These are phyloP conservation scores for Penicillium capsulatum DNA, from an alignment of 2,329 filamentous ascomycete species.

Conservation along the genomic window DNA sequence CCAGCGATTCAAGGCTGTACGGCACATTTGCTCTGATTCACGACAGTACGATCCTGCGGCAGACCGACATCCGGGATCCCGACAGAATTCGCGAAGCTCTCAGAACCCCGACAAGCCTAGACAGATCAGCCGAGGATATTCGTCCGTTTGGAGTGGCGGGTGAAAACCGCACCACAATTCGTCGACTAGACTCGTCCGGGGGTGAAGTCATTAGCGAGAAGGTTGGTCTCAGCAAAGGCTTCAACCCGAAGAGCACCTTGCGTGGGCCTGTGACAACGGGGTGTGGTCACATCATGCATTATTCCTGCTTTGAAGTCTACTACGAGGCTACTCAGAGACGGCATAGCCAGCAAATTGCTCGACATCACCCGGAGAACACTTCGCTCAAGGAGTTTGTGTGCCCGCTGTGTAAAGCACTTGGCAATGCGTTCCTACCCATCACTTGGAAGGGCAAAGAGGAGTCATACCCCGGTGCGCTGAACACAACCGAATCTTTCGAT, in stretches of 20 bases:
- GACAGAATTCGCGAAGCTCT: conserved; percentile 82
- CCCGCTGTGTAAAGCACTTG: conserved; percentile 91
- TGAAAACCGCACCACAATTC: conserved; percentile 73
- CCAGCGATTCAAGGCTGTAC: conserved; percentile 80
- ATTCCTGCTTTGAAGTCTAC: conserved; percentile 88
- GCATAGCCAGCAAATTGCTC: conserved; percentile 86
- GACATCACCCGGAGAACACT: conserved; percentile 83
- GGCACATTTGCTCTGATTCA: conserved; percentile 89
- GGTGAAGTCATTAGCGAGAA: conserved; percentile 68
- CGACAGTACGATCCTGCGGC: conserved; percentile 78
- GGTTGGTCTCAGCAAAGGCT: conserved; percentile 84
- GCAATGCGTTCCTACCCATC: conserved; percentile 90
- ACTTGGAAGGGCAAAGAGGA: conserved; percentile 93
- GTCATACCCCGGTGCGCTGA: conserved; percentile 69
- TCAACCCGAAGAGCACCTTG: conserved; percentile 62
- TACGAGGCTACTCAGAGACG: conserved; percentile 76
- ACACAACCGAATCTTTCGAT: conserved; percentile 58
- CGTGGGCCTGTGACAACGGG: conserved; percentile 80
- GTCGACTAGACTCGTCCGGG: conserved; percentile 70
- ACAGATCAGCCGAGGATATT: conserved; percentile 75
- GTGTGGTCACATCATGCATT: conserved; percentile 99
- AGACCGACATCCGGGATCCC: conserved; percentile 75
- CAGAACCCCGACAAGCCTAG: conserved; percentile 73
- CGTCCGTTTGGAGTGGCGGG: conserved; percentile 88
- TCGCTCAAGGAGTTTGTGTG: conserved; percentile 86